Conservation (phyloP, 495 filamentous ascomycete species). For the Penicillium longicatenatum region DNA sequence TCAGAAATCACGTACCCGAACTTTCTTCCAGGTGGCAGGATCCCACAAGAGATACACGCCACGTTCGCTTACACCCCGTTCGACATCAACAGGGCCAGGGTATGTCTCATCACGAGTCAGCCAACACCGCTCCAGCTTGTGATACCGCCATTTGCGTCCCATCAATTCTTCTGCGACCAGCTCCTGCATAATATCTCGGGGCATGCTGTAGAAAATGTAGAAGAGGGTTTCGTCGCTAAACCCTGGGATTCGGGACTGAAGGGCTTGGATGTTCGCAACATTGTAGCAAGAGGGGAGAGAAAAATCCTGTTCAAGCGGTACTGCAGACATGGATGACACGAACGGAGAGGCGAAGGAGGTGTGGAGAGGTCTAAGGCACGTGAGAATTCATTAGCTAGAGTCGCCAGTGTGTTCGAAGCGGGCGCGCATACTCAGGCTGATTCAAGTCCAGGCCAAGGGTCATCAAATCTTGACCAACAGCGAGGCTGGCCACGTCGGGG, state of each 20-base stretch:
- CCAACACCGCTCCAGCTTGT: constrained; percentile 87
- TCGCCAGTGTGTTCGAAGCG: constrained; percentile 10
- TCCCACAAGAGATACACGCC: constrained; percentile 92
- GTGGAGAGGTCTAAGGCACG: constrained; percentile 54
- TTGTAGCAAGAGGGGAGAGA: constrained; percentile 80
- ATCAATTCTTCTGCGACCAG: constrained; percentile 79
- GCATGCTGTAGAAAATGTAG: constrained; percentile 92
- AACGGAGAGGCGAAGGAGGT: constrained; percentile 71
- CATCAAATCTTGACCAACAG: constrained; percentile 77
- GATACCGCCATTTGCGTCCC: constrained; percentile 88
- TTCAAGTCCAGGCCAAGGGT: constrained; percentile 77
- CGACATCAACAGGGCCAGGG: constrained; percentile 62
- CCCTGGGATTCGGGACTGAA: constrained; percentile 74
- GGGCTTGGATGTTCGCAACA: constrained; percentile 80
- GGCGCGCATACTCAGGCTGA: constrained; percentile 66
- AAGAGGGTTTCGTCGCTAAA: constrained; percentile 93
- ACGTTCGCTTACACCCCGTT: constrained; percentile 69
- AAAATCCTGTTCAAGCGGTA: constrained; percentile 75
- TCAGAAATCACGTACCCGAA: constrained; percentile 57
- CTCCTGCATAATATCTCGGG: constrained; percentile 81
- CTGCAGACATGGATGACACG: constrained; percentile 64
- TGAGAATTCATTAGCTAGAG: background rate
- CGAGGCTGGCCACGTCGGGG: constrained; percentile 72
- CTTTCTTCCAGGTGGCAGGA: constrained; percentile 78
- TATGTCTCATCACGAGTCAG: constrained; percentile 81